These are phyloP conservation scores for Inga laurina DNA, from an alignment of 306 rosid species.

Conservation along the genomic window DNA sequence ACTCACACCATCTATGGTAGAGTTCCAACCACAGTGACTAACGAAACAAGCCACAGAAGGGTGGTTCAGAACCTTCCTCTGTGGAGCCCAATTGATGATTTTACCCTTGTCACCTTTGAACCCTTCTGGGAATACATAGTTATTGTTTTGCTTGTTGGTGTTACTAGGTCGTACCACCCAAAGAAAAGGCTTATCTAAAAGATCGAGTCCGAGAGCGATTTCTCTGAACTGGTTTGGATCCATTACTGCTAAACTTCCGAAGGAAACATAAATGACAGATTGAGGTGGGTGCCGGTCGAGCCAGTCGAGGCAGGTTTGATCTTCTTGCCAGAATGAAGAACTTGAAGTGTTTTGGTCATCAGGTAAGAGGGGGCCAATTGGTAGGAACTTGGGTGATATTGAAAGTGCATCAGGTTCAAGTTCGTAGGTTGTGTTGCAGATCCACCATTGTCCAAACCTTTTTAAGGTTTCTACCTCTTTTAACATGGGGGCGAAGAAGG, in stretches of 20 bases:
- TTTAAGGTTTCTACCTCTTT: background rate
- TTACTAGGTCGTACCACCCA: background rate
- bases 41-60: background rate
- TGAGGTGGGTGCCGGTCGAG: background rate
- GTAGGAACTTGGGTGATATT: background rate
- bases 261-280: background rate
- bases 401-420: background rate
- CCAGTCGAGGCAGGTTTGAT: background rate
- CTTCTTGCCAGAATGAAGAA: background rate
- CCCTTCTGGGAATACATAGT: background rate
- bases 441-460: background rate
- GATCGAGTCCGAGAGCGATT: background rate
- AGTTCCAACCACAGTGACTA: conserved; percentile 5
- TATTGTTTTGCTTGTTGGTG: background rate
- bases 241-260: background rate
- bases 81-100: background rate
- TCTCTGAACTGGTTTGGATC: background rate
- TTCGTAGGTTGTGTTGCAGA: background rate
- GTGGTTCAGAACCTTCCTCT: background rate
- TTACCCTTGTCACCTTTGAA: background rate
- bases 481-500: background rate
- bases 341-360: background rate
- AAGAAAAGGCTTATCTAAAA: background rate
- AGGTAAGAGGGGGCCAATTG: background rate
- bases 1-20: background rate